Conservation (phyloP, 2,329 filamentous ascomycete genomes). For the Ilyonectria sp. region DNA sequence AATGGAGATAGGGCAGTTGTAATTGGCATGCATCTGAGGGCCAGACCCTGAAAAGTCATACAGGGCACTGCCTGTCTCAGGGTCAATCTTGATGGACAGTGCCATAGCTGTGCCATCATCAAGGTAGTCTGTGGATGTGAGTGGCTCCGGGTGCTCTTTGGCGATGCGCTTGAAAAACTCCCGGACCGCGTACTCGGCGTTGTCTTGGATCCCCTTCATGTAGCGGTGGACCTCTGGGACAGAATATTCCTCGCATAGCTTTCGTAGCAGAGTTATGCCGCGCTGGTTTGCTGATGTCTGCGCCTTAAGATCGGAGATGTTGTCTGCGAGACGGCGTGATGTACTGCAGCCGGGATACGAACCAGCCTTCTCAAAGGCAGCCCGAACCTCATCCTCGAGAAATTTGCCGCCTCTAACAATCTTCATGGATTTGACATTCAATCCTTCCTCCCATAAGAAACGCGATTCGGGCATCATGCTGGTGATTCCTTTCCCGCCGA, state of each 20-base stretch:
- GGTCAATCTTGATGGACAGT: conserved; percentile 52
- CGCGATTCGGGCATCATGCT: conserved; percentile 60
- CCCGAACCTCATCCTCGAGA: conserved; percentile 51
- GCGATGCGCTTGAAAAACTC: conserved; percentile 53
- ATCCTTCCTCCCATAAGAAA: conserved; percentile 60
- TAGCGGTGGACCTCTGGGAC: conserved; percentile 53
- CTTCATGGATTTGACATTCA: conserved; percentile 56
- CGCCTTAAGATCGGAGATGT: conserved; percentile 61
- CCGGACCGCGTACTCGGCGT: conserved; percentile 55
- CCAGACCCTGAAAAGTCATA: conserved; percentile 58
- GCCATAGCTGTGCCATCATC: conserved; percentile 56
- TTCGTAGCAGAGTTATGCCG: conserved; percentile 52
- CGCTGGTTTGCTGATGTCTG: conserved; percentile 60
- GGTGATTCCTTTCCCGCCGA: conserved; percentile 55
- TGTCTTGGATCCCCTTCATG: conserved; percentile 56
- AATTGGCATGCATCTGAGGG: conserved; percentile 53
- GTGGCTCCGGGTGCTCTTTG: conserved; percentile 58
- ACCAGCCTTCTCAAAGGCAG: conserved; percentile 52
- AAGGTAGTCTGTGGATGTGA: conserved; percentile 52
- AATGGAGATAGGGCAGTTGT: conserved; percentile 56
- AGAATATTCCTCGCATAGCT: conserved; percentile 53
- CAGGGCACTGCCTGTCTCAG: conserved; percentile 49
- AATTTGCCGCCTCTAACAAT: conserved; percentile 56
- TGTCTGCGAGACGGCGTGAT: conserved; percentile 57
- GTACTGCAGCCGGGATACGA: conserved; percentile 56